Evolutionary conservation across 257 asterid species (phyloP), one percentile per base, ranked within the genome.

Genomic region (Ilex asprella): DNA sequence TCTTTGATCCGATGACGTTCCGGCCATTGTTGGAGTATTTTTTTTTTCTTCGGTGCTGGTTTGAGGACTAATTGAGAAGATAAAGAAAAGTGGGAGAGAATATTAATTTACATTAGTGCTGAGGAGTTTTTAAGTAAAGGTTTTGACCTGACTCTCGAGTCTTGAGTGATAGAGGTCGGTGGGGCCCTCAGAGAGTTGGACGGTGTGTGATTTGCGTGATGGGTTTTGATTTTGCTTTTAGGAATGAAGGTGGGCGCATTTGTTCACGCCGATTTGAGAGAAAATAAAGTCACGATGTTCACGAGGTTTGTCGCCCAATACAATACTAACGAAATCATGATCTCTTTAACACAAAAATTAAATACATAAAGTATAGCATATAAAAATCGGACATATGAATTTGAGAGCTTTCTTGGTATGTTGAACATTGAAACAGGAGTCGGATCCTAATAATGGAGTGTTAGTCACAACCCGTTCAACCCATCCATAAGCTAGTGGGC

Each of bases 1-100:
- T 60, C 69, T 73, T 68, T 76, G 81, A 74, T 74, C 80, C 39
- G 78, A 39, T 64, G 67, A 61, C 59, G 75, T 67, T 75, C 71
- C 81, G n/a, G 82, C 84, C 87, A 82, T 83, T 59, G 60, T 63
- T 35, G 35, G 10, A 6, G 16, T 21, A 21, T 21, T 1, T 21
- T 21, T 21, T 21, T 21, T 21, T 21, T 21, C 1, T 49, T 12
- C 2, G 54, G 10, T n/a, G 54, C 3, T 2, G 54, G n/a, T 49
- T 15, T 49, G 27, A 12, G 4, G 54, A 49, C 14, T 2, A 49
- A 12, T 3, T 49, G 54, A 49, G 14, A 49, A 49, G 2, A 49
- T 49, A 4, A 49, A 49, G 16, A 12, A 12, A 15, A 49, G 13
- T 12, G 16, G 3, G 14, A 11, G 54, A 12, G 16, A 49, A 11